phyloP scores from a whole-genome alignment of 768 basidiomycete genomes.

The Coprinopsis cinerea region DNA sequence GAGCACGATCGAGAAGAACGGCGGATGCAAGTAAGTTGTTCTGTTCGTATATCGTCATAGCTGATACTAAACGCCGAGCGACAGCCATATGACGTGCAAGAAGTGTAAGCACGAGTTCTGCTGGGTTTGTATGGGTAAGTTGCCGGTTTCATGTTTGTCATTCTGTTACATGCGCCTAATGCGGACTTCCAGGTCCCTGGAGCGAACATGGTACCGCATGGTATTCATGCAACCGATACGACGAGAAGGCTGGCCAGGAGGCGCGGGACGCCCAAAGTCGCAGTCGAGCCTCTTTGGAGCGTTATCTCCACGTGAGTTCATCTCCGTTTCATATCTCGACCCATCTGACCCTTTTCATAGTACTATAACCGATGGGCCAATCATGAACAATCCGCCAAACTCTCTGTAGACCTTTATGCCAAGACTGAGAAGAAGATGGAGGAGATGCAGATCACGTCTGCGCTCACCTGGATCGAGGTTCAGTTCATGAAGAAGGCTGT shows the following conservation, averaged over 20 bases:
- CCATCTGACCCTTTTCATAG: constrained; percentile 32
- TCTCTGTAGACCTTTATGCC: constrained; percentile 84
- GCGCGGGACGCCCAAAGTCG: constrained; percentile 89
- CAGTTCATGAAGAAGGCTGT: constrained; percentile 99
- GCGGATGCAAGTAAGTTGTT: constrained; percentile 92
- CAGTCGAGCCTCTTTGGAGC: constrained; percentile 85
- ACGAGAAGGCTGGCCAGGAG: constrained; percentile 83
- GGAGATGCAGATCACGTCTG: constrained; percentile 92
- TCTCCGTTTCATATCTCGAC: constrained; percentile 1
- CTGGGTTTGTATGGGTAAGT: constrained; percentile 91
- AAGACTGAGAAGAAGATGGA: constrained; percentile 99
- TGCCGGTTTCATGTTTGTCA: constrained; percentile 26
- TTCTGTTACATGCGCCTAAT: constrained; percentile 32
- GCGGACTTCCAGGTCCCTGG: constrained; percentile 58
- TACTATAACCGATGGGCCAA: constrained; percentile 99
- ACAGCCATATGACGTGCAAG: constrained; percentile 99
- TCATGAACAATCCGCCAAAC: constrained; percentile 98
- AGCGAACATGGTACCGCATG: constrained; percentile 93
- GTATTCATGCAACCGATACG: constrained; percentile 98
- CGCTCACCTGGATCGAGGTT: constrained; percentile 95
- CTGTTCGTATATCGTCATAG: neutral
- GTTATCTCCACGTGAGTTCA: constrained; percentile 85
- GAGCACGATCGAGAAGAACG: constrained; percentile 99
- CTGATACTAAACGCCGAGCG: constrained; percentile 11
- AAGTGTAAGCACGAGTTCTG: constrained; percentile 99